phyloP scores from a whole-genome alignment of 352 stramenopile genomes.

The Globisporangium middletonii region DNA sequence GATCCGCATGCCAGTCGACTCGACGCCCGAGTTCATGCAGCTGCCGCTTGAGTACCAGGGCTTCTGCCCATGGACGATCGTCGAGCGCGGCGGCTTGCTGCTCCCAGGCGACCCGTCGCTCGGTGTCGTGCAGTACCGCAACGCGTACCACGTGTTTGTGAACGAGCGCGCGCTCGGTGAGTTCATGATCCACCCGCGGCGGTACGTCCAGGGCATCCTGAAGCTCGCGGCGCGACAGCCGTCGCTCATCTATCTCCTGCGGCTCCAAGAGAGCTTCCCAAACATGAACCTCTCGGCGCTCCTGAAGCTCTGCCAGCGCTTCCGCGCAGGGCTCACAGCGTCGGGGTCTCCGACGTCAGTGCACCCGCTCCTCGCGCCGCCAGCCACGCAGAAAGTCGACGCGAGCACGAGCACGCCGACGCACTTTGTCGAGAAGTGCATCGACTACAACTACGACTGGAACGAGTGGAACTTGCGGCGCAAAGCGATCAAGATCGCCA shows the following conservation, averaged over 20 bases:
- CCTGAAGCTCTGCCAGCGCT: constrained; percentile 51
- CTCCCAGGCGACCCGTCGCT: constrained; percentile 89
- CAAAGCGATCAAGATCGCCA: constrained; percentile 88
- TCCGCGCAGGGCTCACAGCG: constrained; percentile 18
- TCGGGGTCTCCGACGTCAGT: constrained; percentile 25
- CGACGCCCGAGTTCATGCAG: constrained; percentile 92
- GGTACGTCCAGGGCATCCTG: constrained; percentile 72
- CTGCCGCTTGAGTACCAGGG: constrained; percentile 92
- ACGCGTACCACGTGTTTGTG: constrained; percentile 91
- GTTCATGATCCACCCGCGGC: constrained; percentile 87
- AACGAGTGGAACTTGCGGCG: constrained; percentile 93
- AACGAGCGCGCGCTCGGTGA: constrained; percentile 82
- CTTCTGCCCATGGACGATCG: constrained; percentile 91
- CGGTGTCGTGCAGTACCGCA: constrained; percentile 87
- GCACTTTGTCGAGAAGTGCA: constrained; percentile 91
- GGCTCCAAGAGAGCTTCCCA: constrained; percentile 84
- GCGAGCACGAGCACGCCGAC: constrained; percentile 85
- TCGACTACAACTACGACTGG: constrained; percentile 92
- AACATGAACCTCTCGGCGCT: constrained; percentile 66
- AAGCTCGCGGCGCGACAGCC: constrained; percentile 65
- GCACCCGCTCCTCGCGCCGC: constrained; percentile 50
- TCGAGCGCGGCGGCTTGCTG: constrained; percentile 83
- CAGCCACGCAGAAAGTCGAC: constrained; percentile 69
- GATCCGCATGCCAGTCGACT: constrained; percentile 86
- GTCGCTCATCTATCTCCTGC: constrained; percentile 90